Evolutionary conservation across 2,329 filamentous ascomycete genomes (phyloP), one percentile per base, ranked within the genome.

Genomic region (Talaromyces sp.): DNA sequence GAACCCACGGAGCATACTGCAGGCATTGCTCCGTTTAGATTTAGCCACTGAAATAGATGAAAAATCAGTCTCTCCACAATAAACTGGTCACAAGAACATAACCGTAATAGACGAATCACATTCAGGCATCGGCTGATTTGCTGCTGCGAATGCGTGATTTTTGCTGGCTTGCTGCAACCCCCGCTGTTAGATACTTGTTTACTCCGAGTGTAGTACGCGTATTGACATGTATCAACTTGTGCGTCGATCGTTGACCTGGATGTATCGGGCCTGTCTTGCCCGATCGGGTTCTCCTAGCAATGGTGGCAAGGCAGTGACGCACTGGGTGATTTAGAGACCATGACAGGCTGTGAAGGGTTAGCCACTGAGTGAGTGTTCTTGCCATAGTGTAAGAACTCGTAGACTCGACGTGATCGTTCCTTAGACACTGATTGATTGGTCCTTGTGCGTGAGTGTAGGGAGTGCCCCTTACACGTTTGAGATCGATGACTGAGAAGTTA

Each of bases 61-160:
- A 49, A n/a, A 22, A 49, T 37, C 31, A 49, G 27, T n/a, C 24
- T 47, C 39, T 49, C 58, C 58, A 37, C 58, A 19, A 35, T 37
- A 31, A 35, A 54, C 16, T 19, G 31, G 11, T 47, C 43, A 27
- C 27, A 61, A 61, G 31, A 31, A 27, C 43, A 31, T 33, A 41
- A 16, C 35, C 11, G 41, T 8, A 5, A 1, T 39, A 49, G 31
- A 39, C 31, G 24, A 35, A 60, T 45, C 31, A 22, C 49, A 49
- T 37, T 31, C 13, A 16, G 16, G 13, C 13, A 14, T 60, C 41
- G 58, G 41, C 41, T 24, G 27, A 35, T 49, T 49, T 59, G 41
- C 57, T 59, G 31, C 3, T 59, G 24, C 2, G 10, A 19, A 60
- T 60, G 58, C 41, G 58, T 60, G 58, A 35, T 60, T 60, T 60